These are phyloP conservation scores for Luffa acutangula DNA, from an alignment of 306 rosid genomes.

Conservation along the genomic window DNA sequence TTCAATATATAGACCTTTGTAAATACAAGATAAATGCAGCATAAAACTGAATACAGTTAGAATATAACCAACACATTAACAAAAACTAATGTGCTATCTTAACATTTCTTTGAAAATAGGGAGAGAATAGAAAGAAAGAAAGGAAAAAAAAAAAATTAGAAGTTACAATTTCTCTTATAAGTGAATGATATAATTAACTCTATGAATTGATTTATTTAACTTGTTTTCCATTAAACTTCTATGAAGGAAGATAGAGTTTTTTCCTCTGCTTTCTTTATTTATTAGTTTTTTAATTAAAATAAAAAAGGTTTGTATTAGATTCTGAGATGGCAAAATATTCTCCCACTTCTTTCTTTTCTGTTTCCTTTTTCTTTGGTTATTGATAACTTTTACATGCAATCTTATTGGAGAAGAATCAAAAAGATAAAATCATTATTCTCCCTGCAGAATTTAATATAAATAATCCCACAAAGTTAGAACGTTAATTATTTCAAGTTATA, in stretches of 20 bases:
- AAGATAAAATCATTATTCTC: background rate
- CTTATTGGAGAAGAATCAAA: constrained; percentile 6
- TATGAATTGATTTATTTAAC: no score
- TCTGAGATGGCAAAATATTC: background rate
- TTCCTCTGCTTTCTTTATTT: background rate
- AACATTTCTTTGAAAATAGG: no score
- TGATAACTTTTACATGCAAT: background rate
- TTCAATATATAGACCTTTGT: no score
- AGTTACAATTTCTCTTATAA: no score
- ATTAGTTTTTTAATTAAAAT: background rate
- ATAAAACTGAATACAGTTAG: no score
- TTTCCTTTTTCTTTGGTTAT: background rate
- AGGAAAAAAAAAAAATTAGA: no score
- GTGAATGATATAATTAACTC: background rate
- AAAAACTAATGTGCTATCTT: no score
- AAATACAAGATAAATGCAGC: no score
- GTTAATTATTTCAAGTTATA: background rate
- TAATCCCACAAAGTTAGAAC: background rate
- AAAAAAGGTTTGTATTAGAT: background rate
- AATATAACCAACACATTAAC: no score
- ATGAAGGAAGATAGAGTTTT: background rate
- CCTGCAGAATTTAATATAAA: background rate
- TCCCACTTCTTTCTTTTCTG: background rate
- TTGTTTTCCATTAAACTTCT: no score
- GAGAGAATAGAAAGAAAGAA: no score